These are phyloP conservation scores for Alternaria brassicae DNA, from an alignment of 2,329 filamentous ascomycete genomes.

Conservation along the genomic window DNA sequence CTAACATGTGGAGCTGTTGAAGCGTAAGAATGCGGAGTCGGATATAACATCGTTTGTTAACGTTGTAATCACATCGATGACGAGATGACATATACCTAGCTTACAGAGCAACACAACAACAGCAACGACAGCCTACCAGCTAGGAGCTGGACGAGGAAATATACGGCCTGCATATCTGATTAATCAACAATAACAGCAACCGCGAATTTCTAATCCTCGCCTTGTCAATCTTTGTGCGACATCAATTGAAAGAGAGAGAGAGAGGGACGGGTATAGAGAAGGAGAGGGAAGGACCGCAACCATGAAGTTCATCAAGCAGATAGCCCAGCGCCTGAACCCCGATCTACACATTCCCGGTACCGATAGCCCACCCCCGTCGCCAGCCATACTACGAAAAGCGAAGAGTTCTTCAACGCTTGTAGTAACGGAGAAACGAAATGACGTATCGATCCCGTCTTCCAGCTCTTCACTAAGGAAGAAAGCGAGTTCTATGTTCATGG, in stretches of 20 bases:
- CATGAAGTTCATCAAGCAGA: conserved; percentile 16
- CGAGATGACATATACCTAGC: not conserved
- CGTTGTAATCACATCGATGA: not conserved
- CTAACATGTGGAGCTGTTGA: not conserved
- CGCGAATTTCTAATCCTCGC: not conserved
- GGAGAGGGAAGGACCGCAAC: not conserved
- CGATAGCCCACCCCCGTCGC: not conserved
- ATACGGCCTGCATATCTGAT: not conserved
- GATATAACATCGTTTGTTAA: not conserved
- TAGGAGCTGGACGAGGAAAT: not conserved
- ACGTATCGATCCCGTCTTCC: not conserved
- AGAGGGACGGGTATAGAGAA: not conserved
- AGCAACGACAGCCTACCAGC: not conserved
- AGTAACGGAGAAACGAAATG: not conserved
- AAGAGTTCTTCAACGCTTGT: not conserved
- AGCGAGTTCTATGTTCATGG: conserved; percentile 1
- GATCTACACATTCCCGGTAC: conserved; percentile 10
- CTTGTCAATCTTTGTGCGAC: not conserved
- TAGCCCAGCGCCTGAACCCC: conserved; percentile 10
- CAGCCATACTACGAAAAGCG: not conserved
- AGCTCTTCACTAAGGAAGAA: not conserved
- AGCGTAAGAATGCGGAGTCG: not conserved
- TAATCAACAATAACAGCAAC: not conserved
- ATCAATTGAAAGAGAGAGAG: not conserved
- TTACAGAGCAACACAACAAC: conserved; percentile 1